Evolutionary conservation across 192 early-diverging fungal genomes (phyloP).

Genomic region (Rhizophlyctis rosea): DNA sequence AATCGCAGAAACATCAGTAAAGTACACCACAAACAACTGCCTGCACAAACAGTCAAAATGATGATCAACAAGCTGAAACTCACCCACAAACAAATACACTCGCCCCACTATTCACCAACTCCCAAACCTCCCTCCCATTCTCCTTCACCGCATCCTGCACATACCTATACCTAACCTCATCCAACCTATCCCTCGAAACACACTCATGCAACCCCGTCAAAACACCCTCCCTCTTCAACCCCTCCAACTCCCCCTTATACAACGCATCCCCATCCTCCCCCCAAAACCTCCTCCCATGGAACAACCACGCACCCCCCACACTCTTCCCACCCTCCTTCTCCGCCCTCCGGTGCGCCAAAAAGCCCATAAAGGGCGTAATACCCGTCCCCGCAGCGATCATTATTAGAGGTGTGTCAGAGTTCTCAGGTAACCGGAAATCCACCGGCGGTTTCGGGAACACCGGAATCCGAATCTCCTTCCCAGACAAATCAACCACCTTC

Average conservation of each 20-base stretch:
- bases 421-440: constrained; percentile 64
- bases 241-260: constrained; percentile 62
- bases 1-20: too few relatives aligned
- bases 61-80: too few relatives aligned
- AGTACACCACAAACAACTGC: too few relatives aligned
- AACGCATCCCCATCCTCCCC: constrained; percentile 63
- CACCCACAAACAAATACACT: constrained; percentile 44
- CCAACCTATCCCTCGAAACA: constrained; percentile 52
- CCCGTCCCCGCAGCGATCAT: constrained; percentile 94
- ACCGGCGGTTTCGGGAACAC: constrained; percentile 36
- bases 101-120: constrained; percentile 1
- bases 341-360: constrained; percentile 56
- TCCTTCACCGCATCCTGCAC: constrained; percentile 77
- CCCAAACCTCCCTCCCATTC: constrained; percentile 38
- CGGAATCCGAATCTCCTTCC: constrained; percentile 15
- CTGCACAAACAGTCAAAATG: too few relatives aligned
- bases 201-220: constrained; percentile 60
- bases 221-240: constrained; percentile 41
- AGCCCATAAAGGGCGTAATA: constrained; percentile 90
- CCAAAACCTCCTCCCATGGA: constrained; percentile 79
- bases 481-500: background rate
- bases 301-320: constrained; percentile 65
- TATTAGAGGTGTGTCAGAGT: constrained; percentile 60
- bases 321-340: constrained; percentile 34
- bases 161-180: constrained; percentile 50